These are phyloP conservation scores for Caloboletus inedulis DNA, from an alignment of 1,284 basidiomycete genomes.

Conservation along the genomic window DNA sequence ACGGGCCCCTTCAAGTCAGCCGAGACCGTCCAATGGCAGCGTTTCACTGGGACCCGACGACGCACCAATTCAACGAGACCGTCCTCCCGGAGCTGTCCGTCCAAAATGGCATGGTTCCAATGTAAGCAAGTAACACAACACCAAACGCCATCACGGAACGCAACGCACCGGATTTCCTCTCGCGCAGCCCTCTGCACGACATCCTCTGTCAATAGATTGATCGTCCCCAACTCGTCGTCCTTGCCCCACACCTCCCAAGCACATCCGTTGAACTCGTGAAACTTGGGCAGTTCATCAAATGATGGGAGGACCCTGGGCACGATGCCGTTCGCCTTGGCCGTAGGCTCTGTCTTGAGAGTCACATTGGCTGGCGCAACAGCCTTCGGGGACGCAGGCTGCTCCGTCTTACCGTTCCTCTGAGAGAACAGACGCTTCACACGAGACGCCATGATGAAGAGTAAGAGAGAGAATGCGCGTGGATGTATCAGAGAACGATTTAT, in stretches of 20 bases:
- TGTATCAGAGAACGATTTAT: background rate
- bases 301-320: constrained; percentile 40
- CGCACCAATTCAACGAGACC: constrained; percentile 62
- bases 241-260: constrained; percentile 74
- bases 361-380: background rate
- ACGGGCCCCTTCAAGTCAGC: background rate
- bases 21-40: background rate
- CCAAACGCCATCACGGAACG: background rate
- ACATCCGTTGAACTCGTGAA: constrained; percentile 56
- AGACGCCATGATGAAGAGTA: constrained; percentile 14
- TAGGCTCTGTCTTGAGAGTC: background rate
- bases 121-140: background rate
- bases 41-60: background rate
- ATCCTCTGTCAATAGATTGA: constrained; percentile 65
- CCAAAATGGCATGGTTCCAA: background rate
- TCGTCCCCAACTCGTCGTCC: constrained; percentile 67
- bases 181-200: constrained; percentile 58
- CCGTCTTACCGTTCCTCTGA: constrained; percentile 6
- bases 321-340: background rate
- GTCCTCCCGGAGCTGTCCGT: constrained; percentile 49
- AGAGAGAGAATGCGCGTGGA: background rate
- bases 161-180: constrained; percentile 59
- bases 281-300: constrained; percentile 61
- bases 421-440: constrained; percentile 20
- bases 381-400: background rate